Evolutionary conservation across 2,329 filamentous ascomycete species (phyloP).

Genomic region (Colletotrichum liriopes): DNA sequence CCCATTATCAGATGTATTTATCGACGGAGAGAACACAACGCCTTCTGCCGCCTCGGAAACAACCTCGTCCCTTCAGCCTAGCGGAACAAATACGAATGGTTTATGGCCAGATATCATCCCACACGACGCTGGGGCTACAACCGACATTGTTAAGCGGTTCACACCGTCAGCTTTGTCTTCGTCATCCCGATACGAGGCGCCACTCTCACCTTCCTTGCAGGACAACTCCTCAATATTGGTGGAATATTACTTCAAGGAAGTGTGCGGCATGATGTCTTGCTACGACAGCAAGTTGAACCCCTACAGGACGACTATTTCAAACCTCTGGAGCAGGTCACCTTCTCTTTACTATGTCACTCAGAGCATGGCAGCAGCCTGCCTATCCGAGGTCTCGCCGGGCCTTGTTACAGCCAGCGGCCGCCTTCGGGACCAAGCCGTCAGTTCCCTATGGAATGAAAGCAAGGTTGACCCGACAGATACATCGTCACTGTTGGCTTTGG

Average conservation of each 20-base stretch:
- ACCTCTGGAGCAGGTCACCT: slow-evolving; percentile 53
- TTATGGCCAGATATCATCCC: too few relatives aligned
- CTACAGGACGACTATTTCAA: slow-evolving; percentile 71
- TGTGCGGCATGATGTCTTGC: slow-evolving; percentile 74
- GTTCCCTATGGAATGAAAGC: slow-evolving; percentile 65
- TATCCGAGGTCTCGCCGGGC: slow-evolving; percentile 50
- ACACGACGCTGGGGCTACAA: background rate
- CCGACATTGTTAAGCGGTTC: background rate
- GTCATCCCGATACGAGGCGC: background rate
- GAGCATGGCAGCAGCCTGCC: slow-evolving; percentile 46
- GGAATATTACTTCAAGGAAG: slow-evolving; percentile 76
- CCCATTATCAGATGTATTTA: background rate
- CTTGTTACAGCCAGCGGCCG: slow-evolving; percentile 65
- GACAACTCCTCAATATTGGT: slow-evolving; percentile 66
- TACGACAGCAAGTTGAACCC: slow-evolving; percentile 76
- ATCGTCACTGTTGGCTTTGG: slow-evolving; percentile 69
- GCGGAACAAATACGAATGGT: too few relatives aligned
- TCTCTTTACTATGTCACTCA: slow-evolving; percentile 46
- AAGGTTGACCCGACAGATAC: slow-evolving; percentile 64
- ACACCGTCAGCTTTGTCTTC: background rate
- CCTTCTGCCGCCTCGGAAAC: background rate
- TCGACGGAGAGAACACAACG: background rate
- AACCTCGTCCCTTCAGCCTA: background rate
- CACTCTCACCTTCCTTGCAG: background rate
- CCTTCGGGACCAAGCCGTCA: slow-evolving; percentile 65